phyloP scores from a whole-genome alignment of 2,329 filamentous ascomycete species.

The Neoascochyta sp. region DNA sequence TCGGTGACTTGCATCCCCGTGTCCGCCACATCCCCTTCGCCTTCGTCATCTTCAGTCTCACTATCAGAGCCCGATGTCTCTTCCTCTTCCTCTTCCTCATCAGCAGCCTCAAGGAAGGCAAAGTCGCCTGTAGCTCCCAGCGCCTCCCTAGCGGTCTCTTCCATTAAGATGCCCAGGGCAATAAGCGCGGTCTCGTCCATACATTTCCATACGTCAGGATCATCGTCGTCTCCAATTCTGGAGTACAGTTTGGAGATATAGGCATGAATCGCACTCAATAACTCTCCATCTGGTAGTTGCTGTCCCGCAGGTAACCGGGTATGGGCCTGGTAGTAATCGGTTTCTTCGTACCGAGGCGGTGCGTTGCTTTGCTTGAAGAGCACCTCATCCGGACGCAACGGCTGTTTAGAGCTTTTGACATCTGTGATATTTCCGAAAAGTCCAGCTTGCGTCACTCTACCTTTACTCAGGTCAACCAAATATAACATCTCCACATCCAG shows the following conservation, averaged over 20 bases:
- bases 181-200: constrained; percentile 77
- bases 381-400: constrained; percentile 64
- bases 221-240: constrained; percentile 13
- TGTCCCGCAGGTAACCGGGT: constrained; percentile 52
- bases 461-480: constrained; percentile 9
- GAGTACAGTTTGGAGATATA: constrained; percentile 67
- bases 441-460: constrained; percentile 21
- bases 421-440: constrained; percentile 46
- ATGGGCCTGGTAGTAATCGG: constrained; percentile 67
- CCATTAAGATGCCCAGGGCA: constrained; percentile 69
- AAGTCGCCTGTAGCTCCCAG: constrained; percentile 65
- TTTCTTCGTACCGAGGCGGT: constrained; percentile 64
- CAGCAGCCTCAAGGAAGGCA: constrained; percentile 61
- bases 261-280: constrained; percentile 65
- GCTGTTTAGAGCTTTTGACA: constrained; percentile 29
- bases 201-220: constrained; percentile 50
- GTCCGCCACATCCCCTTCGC: constrained; percentile 1
- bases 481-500: no score
- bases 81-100: constrained; percentile 19
- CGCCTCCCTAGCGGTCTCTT: constrained; percentile 61
- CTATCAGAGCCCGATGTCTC: not conserved
- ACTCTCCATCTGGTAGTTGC: constrained; percentile 62
- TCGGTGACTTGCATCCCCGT: no score
- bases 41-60: constrained; percentile 1
- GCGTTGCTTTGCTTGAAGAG: constrained; percentile 64